These are phyloP conservation scores for Suillus americanus DNA, from an alignment of 768 basidiomycete species.

Conservation along the genomic window DNA sequence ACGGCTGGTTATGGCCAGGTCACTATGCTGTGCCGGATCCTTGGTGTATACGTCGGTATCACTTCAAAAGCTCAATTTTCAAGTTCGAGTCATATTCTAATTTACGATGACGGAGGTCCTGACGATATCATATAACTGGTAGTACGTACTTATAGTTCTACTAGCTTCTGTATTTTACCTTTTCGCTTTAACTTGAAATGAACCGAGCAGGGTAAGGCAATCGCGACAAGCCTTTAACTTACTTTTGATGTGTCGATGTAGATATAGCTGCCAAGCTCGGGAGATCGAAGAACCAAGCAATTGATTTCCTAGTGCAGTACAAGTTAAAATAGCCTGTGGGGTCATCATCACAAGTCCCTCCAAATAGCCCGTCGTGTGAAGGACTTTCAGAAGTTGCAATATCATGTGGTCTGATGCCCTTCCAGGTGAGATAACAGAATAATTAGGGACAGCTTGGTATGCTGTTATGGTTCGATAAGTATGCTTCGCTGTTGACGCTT, in stretches of 20 bases:
- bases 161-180: background rate
- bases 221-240: background rate
- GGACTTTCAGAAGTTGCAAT: background rate
- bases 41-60: background rate
- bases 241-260: background rate
- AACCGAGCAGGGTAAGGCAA: background rate
- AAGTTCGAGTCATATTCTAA: background rate
- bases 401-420: background rate
- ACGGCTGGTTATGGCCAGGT: background rate
- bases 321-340: background rate
- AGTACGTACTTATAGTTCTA: background rate
- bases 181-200: conserved; percentile 1
- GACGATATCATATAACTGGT: background rate
- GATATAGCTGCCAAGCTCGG: background rate
- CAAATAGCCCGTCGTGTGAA: background rate
- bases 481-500: background rate
- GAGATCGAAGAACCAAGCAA: background rate
- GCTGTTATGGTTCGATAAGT: background rate
- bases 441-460: background rate
- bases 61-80: background rate
- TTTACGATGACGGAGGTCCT: background rate
- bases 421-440: background rate
- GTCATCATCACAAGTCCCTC: background rate
- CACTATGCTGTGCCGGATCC: background rate
- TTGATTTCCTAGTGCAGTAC: background rate